Base-by-base conservation (phyloP, 139 green algal species). In the Spirogloea muscicola region DNA sequence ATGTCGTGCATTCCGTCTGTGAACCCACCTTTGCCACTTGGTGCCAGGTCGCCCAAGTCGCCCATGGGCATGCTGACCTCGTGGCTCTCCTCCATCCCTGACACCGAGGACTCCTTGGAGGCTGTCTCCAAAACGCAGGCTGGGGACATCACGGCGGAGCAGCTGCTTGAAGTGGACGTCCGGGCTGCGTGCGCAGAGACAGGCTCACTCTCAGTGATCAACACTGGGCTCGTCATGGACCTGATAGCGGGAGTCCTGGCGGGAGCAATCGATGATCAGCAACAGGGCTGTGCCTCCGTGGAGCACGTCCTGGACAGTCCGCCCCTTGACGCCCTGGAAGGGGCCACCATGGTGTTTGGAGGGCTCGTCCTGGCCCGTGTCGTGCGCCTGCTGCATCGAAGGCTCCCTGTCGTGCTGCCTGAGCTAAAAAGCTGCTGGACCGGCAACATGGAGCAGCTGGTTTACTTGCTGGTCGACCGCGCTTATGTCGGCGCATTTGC, bases 341-440 rank as follows among this genome's bases (percentile, higher is more conserved):
- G 52, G 5, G 27, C 49, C 37, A 10, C 33, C 21, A 21, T 77
- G 16, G 62, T 74, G 18, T 76, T 80, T 36, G 33, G 65, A 2
- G 72, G 72, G 18, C 72, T 79, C 18, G 64, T 46, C n/a, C 72
- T 80, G 40, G 31, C 33, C 49, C 62, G 33, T 0, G 42, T 80
- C 44, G n/a, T n/a, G n/a, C n/a, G n/a, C n/a, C n/a, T n/a, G n/a
- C n/a, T n/a, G n/a, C n/a, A n/a, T n/a, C n/a, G n/a, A 55, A 55
- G 46, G 21, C 21, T 21, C 46, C 46, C 46, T 55, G 46, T 55
- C 21, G 13, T 13, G 57, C 57, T 65, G 13, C 33, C 27, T 13
- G 18, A 13, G 16, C 13, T 13, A 42, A 13, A 65, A 65, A 58
- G 60, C 57, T 13, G 13, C 57, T 77, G 69, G 34, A 37, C 33